Conservation (phyloP, 441 rosid genomes). For the Adansonia grandidieri region DNA sequence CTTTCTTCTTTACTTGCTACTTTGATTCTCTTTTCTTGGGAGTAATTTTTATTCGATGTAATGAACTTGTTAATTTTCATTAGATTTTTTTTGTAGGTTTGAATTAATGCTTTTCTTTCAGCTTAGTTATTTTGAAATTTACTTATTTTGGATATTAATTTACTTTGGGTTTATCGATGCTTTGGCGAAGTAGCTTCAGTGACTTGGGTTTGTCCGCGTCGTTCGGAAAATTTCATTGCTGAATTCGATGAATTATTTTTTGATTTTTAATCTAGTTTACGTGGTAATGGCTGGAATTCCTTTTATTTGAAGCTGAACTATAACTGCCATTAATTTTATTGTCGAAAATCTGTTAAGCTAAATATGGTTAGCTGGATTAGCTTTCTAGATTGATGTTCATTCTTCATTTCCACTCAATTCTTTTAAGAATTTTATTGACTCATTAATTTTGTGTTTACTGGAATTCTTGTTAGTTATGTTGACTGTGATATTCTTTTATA, state of each 20-base stretch:
- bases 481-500: slow-evolving; percentile 29
- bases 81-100: background rate
- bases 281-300: background rate
- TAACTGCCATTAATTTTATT: background rate
- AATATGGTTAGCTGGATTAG: slow-evolving; percentile 6
- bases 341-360: too few species aligned
- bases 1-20: background rate
- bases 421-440: background rate
- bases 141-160: too few species aligned
- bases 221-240: background rate
- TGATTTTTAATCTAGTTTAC: background rate
- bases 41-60: background rate
- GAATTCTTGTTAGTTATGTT: background rate
- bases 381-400: background rate
- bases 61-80: background rate
- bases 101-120: background rate
- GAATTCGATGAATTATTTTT: background rate
- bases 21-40: background rate
- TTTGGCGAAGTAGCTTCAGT: slow-evolving; percentile 6
- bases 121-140: slow-evolving; percentile 1
- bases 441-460: background rate
- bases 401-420: background rate
- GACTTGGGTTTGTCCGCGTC: slow-evolving; percentile 14
- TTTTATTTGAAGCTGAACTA: slow-evolving; percentile 1
- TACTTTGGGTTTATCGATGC: slow-evolving; percentile 11